Base-by-base conservation (phyloP, 768 basidiomycete genomes). In the Auricularia cornea region DNA sequence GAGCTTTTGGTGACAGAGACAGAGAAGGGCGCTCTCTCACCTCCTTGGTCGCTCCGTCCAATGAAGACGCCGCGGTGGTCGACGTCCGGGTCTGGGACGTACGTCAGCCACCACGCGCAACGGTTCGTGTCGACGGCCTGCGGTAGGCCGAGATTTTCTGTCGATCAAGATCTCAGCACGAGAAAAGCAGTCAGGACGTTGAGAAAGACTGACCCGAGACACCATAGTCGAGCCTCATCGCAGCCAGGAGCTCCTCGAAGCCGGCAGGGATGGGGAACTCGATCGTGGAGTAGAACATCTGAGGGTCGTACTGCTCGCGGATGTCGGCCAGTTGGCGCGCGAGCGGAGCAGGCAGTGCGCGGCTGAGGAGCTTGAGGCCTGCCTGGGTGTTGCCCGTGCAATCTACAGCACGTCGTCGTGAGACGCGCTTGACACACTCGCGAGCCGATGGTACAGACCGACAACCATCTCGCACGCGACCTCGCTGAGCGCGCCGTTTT, bases 321-420 rank as follows among this genome's bases (percentile, higher is more conserved):
- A 72, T 59, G 12, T 62, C 31, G 18, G 12, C 51, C n/a, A 52
- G 20, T n/a, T 28, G 10, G 12, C 54, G 48, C 51, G 66, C 29
- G 41, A 62, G 41, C 30, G 44, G 12, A 10, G 20, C 6, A n/a
- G 51, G 51, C 51, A 52, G 51, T 20, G 67, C 64, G n/a, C 61
- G 64, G 28, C 64, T 59, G 5, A 76, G 63, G 71, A 70, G 73
- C 35, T 69, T 72, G 0, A 70, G 23, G 31, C 72, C 73, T 12
- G 68, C 68, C 26, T 68, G 65, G 3, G 70, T 63, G 20, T 69
- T 63, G 1, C 75, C 75, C 1, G 74, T 72, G 60, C 73, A 74
- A 63, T 76, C 75, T 76, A 32, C 48, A 31, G 33, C 23, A 31
- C 14, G 10, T n/a, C 1, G 12, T 4, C n/a, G 12, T 41, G n/a